Evolutionary conservation across 495 filamentous ascomycete species (phyloP), one percentile per base, ranked within the genome.

Genomic region (Staphylotrichum longicolle): DNA sequence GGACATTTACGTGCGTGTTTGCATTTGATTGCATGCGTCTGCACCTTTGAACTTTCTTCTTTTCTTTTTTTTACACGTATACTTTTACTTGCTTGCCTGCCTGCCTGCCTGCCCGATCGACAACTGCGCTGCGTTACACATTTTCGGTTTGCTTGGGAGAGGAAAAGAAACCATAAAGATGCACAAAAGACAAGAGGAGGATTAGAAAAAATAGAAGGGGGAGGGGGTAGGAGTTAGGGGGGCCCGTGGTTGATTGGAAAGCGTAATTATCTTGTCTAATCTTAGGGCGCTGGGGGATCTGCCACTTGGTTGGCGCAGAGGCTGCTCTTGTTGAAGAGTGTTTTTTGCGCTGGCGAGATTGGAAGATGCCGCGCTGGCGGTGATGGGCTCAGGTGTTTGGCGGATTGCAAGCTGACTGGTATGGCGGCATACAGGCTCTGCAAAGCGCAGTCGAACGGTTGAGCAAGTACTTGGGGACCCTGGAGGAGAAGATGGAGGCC

Each of bases 1-100:
- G 76, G 94, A 98, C 79, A 96, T 98, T 74, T 89, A 89, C 77
- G 94, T 98, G 85, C 72, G 90, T 85, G 66, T 71, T 56, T 76
- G 77, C 77, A 78, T 78, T 67, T 79, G 72, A 77, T 9, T 39
- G 41, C n/a, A 6, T 54, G 52, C 54, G 20, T 27, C 27, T 67
- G 66, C 63, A 58, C 64, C 48, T 53, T 47, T 3, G 20, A 27
- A 27, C 20, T 63, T 51, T 49, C 47, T 35, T 30, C 14, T 20
- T 37, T 50, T 47, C 11, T 51, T 50, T 12, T 57, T 35, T 39
- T 39, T 40, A 8, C 20, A 9, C 33, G 33, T 15, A 40, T 57
- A 42, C 66, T 53, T 37, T 57, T 62, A 3, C 8, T 45, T 62
- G 52, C 42, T 32, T 40, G 30, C 50, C 35, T 47, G 35, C 50